A percentile compares a stretch with the other conserved stretches of the same genome.
Conservation (phyloP, 139 green algal species). For the Pseudopediastrum boryanum region DNA sequence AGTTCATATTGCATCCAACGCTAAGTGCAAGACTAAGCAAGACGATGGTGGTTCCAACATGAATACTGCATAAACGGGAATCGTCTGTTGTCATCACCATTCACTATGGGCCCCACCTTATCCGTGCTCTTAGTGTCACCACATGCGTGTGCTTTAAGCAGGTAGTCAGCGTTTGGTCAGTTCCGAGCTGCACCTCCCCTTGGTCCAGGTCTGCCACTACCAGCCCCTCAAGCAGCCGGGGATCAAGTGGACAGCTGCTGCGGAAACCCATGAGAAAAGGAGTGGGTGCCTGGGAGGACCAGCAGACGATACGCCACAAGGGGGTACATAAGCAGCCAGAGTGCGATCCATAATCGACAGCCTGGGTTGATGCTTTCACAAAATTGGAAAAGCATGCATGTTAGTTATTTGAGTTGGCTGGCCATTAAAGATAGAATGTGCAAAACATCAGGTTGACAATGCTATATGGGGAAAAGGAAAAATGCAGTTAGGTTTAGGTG, state of each 20-base stretch:
- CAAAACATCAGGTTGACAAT: neutral
- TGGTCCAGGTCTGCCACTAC: constrained; percentile 57
- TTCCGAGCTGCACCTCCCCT: constrained; percentile 17
- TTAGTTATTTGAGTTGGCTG: too few species aligned
- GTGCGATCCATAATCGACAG: too few species aligned
- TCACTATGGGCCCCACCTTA: neutral
- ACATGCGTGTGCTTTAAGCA: neutral
- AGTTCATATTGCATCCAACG: neutral
- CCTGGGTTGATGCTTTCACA: too few species aligned
- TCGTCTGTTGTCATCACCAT: neutral
- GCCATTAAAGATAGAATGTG: too few species aligned
- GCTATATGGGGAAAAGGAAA: neutral
- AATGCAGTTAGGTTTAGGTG: neutral
- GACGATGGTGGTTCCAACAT: neutral
- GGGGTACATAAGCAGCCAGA: too few species aligned
- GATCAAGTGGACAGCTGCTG: neutral
- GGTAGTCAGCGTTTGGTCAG: neutral
- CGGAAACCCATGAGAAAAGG: constrained; percentile 67
- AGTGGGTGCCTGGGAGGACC: constrained; percentile 53
- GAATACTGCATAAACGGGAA: neutral
- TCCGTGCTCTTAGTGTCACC: too few species aligned
- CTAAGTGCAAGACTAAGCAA: neutral
- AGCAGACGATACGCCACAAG: too few species aligned
- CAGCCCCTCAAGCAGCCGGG: constrained; percentile 26
- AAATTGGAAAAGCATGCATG: too few species aligned